A percentile compares a stretch with the other conserved stretches of the same genome.
These are phyloP conservation scores for Russula vinacea DNA, from an alignment of 768 basidiomycete genomes.

Conservation along the genomic window DNA sequence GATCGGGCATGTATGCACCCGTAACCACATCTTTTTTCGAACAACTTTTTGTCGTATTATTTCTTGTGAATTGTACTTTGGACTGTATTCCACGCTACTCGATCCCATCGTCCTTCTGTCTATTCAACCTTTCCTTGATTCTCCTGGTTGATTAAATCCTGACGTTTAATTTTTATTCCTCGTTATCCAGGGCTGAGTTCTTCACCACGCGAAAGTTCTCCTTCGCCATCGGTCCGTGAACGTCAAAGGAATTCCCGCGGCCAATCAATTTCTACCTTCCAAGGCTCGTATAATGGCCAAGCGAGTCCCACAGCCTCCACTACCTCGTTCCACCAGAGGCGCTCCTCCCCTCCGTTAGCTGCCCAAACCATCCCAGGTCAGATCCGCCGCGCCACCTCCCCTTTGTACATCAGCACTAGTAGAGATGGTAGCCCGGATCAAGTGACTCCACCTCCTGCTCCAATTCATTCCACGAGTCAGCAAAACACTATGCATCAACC, in stretches of 20 bases:
- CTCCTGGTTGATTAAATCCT: constrained; percentile 3
- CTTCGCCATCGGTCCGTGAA: constrained; percentile 29
- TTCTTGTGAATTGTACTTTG: not conserved
- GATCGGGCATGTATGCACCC: not conserved
- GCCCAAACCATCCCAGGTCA: constrained; percentile 26
- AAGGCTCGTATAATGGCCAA: constrained; percentile 24
- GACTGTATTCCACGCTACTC: not conserved
- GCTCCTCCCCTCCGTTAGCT: constrained; percentile 26
- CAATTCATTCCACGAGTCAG: constrained; percentile 22
- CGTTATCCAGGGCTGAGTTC: constrained; percentile 21
- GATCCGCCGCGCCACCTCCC: constrained; percentile 29
- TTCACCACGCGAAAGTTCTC: constrained; percentile 29
- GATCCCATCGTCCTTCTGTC: constrained; percentile 3
- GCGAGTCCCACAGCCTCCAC: constrained; percentile 28
- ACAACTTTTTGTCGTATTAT: not conserved
- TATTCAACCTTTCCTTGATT: not conserved
- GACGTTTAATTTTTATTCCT: not conserved
- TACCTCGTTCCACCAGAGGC: constrained; percentile 29
- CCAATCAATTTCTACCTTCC: constrained; percentile 26
- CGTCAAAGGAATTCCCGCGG: constrained; percentile 26
- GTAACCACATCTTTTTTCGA: not conserved
- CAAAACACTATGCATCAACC: constrained; percentile 16
- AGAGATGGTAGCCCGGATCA: constrained; percentile 27
- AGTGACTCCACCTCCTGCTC: constrained; percentile 20
- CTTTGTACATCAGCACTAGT: constrained; percentile 25